A percentile compares a stretch with the other conserved stretches of the same genome.
These are phyloP conservation scores for Suhomyces sp. DNA, from an alignment of 805 yeast genomes.

Conservation along the genomic window DNA sequence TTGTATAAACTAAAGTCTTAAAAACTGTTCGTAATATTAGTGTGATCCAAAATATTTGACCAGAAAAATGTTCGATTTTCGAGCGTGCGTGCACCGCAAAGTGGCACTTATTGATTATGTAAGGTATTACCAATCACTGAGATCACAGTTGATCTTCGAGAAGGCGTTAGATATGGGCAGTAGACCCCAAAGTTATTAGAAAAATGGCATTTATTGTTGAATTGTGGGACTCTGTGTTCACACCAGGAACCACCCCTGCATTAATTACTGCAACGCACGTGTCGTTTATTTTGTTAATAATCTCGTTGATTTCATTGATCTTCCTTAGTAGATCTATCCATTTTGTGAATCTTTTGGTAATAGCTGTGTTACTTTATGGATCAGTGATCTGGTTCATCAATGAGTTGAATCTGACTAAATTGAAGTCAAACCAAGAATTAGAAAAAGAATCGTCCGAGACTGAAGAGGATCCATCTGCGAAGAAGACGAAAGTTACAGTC, in stretches of 20 bases:
- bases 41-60: neutral
- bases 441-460: conserved; percentile 19
- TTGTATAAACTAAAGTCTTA: neutral
- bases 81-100: neutral
- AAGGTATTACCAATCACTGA: neutral
- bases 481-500: neutral
- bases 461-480: neutral
- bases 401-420: conserved; percentile 54
- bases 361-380: conserved; percentile 69
- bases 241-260: conserved; percentile 92
- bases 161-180: neutral
- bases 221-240: conserved; percentile 86
- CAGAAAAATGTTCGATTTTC: neutral
- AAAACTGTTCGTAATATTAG: neutral
- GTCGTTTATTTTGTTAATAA: conserved; percentile 65
- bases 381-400: conserved; percentile 83
- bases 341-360: conserved; percentile 49
- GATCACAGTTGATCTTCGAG: neutral
- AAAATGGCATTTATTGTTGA: conserved; percentile 51
- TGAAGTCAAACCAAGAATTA: conserved; percentile 43
- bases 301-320: conserved; percentile 56
- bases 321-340: conserved; percentile 67
- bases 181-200: neutral
- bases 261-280: conserved; percentile 84
- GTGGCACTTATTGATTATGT: neutral